These are phyloP conservation scores for Parachaetomium inaequale DNA, from an alignment of 495 filamentous ascomycete species.

Conservation along the genomic window DNA sequence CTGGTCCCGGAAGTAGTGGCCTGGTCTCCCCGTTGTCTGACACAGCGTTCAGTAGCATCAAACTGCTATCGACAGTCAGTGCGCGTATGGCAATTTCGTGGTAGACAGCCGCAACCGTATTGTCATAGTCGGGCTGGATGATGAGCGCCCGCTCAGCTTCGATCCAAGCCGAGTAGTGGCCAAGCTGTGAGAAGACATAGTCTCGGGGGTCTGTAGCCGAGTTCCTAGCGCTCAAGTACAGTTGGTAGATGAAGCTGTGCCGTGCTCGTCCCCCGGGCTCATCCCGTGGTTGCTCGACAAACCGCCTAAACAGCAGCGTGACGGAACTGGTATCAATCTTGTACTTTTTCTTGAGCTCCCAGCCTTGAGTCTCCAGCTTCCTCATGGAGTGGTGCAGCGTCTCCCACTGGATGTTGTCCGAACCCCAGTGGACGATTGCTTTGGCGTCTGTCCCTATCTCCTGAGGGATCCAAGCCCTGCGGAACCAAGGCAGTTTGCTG, in stretches of 20 bases:
- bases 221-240: slow-evolving; percentile 15
- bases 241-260: slow-evolving; percentile 15
- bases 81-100: slow-evolving; percentile 20
- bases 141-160: slow-evolving; percentile 11
- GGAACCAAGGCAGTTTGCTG: slow-evolving; percentile 16
- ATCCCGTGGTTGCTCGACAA: slow-evolving; percentile 1
- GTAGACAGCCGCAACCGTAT: slow-evolving; percentile 13
- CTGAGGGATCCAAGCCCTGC: slow-evolving; percentile 17
- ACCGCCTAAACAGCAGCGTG: slow-evolving; percentile 12
- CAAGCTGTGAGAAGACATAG: slow-evolving; percentile 17
- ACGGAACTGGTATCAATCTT: slow-evolving; percentile 11
- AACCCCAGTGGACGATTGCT: slow-evolving; percentile 12
- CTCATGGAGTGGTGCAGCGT: slow-evolving; percentile 6
- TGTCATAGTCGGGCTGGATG: slow-evolving; percentile 19
- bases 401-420: slow-evolving; percentile 13
- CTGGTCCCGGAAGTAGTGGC: slow-evolving; percentile 1
- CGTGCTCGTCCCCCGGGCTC: neutral
- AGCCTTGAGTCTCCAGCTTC: slow-evolving; percentile 16
- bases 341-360: slow-evolving; percentile 19
- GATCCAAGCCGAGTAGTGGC: slow-evolving; percentile 14
- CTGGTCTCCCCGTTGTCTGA: slow-evolving; percentile 12
- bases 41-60: slow-evolving; percentile 18
- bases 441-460: slow-evolving; percentile 16
- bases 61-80: slow-evolving; percentile 7
- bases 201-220: slow-evolving; percentile 13